Percentiles rank a stretch among this genome's conserved stretches.
These are phyloP conservation scores for Agastache rugosa DNA, from an alignment of 257 asterid genomes.

Conservation along the genomic window DNA sequence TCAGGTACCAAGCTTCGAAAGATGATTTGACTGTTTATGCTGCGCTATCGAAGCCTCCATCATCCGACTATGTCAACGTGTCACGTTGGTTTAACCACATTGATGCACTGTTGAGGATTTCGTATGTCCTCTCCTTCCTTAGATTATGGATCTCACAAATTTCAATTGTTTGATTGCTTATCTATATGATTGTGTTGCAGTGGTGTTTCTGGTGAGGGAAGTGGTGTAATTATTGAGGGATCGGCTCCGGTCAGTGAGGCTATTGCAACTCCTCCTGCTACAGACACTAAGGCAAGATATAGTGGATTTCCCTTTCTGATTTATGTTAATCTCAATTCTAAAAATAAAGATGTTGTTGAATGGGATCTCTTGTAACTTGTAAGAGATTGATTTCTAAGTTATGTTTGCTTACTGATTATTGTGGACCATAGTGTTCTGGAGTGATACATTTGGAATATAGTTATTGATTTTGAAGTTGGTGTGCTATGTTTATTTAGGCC, in stretches of 20 bases:
- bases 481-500: slow-evolving; percentile 31
- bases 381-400: background rate
- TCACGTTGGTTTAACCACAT: slow-evolving; percentile 71
- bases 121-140: slow-evolving; percentile 41
- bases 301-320: background rate
- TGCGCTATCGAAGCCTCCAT: slow-evolving; percentile 61
- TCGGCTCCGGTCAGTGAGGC: slow-evolving; percentile 52
- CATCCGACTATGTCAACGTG: slow-evolving; percentile 61
- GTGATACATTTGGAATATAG: background rate
- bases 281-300: slow-evolving; percentile 58
- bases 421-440: background rate
- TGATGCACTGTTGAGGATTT: slow-evolving; percentile 62
- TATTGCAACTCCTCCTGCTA: slow-evolving; percentile 65
- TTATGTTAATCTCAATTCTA: background rate
- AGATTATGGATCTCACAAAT: background rate
- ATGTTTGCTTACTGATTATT: background rate
- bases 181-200: slow-evolving; percentile 42
- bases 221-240: slow-evolving; percentile 65
- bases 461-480: background rate
- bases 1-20: slow-evolving; percentile 86
- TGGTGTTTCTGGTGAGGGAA: slow-evolving; percentile 76
- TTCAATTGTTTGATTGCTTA: background rate
- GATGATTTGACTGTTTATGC: slow-evolving; percentile 76
- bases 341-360: background rate
- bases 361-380: background rate